These are phyloP conservation scores for Gracilaria gracilis DNA, from an alignment of 23 red algal species.

Conservation along the genomic window DNA sequence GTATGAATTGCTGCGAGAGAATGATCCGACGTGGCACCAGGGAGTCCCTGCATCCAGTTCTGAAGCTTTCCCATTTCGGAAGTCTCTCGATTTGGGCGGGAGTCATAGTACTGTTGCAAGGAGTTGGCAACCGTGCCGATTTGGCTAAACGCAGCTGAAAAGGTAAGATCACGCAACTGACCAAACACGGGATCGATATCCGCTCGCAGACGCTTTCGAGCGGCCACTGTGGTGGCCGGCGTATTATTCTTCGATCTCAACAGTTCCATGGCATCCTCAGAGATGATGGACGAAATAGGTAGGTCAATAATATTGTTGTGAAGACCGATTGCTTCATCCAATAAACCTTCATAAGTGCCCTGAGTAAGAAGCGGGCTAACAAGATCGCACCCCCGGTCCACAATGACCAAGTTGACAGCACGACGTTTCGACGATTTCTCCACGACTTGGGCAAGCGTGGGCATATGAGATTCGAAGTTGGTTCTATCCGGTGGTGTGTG, in stretches of 20 bases:
- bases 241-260: slow-evolving; percentile 19
- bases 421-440: slow-evolving; percentile 14
- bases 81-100: slow-evolving; percentile 53
- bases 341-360: slow-evolving; percentile 91
- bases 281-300: slow-evolving; percentile 38
- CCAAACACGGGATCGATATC: slow-evolving; percentile 68
- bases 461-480: slow-evolving; percentile 4
- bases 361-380: slow-evolving; percentile 92
- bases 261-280: slow-evolving; percentile 64
- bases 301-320: slow-evolving; percentile 79
- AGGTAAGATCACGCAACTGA: slow-evolving; percentile 74
- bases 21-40: slow-evolving; percentile 41
- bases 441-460: slow-evolving; percentile 17
- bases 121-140: slow-evolving; percentile 52
- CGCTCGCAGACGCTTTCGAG: slow-evolving; percentile 40
- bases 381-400: slow-evolving; percentile 87
- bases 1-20: slow-evolving; percentile 65
- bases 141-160: slow-evolving; percentile 53
- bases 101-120: slow-evolving; percentile 66
- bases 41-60: slow-evolving; percentile 64
- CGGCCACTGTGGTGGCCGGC: slow-evolving; percentile 36
- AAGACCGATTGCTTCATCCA: slow-evolving; percentile 84
- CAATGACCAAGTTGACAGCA: slow-evolving; percentile 70
- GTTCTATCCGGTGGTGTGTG: neutral
- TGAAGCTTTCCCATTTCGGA: slow-evolving; percentile 62